Percentiles rank a stretch among this genome's conserved stretches.
These are phyloP conservation scores for Diaporthe aspalathi DNA, from an alignment of 2,329 filamentous ascomycete species.

Conservation along the genomic window DNA sequence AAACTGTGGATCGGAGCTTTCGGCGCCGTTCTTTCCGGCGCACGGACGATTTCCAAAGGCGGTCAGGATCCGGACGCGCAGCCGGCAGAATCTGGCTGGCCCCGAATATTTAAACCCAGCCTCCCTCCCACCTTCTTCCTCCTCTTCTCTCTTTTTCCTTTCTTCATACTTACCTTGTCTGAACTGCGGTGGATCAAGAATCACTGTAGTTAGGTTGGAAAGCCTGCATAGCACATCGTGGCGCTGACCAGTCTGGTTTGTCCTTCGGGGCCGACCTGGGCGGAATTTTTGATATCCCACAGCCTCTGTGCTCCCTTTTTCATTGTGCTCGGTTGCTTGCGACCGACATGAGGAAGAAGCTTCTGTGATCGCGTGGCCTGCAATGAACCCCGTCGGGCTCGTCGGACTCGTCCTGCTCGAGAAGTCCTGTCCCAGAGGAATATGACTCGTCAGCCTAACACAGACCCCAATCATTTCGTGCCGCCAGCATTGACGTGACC, in stretches of 20 bases:
- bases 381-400: no score
- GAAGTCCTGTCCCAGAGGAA: no score
- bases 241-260: constrained; percentile 61
- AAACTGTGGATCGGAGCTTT: constrained; percentile 38
- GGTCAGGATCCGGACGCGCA: neutral
- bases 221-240: constrained; percentile 67
- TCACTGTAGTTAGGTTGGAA: constrained; percentile 53
- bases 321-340: constrained; percentile 54
- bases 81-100: neutral
- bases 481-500: no score
- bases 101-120: constrained; percentile 27
- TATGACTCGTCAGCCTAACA: no score
- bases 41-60: constrained; percentile 11
- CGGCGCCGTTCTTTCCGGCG: constrained; percentile 35
- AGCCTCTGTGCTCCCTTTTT: constrained; percentile 56
- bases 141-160: constrained; percentile 45
- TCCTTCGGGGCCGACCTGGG: constrained; percentile 64
- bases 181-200: constrained; percentile 55
- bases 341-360: constrained; percentile 57
- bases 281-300: constrained; percentile 60
- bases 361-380: no score
- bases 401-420: no score
- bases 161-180: constrained; percentile 40
- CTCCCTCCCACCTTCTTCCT: constrained; percentile 37
- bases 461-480: no score